These are phyloP conservation scores for Sugiyamaella floridensis DNA, from an alignment of 805 yeast genomes.

Conservation along the genomic window DNA sequence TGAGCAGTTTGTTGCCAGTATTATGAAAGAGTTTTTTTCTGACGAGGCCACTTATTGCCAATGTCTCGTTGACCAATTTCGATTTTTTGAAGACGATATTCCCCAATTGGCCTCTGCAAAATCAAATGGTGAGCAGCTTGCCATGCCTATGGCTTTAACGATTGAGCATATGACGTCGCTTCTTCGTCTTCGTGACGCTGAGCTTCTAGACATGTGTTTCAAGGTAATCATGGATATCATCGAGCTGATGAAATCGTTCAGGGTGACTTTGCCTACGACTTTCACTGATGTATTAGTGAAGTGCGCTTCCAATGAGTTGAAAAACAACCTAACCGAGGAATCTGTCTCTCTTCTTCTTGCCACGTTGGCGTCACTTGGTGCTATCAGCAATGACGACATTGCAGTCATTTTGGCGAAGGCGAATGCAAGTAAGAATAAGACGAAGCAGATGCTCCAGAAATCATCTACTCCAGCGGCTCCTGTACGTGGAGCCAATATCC, in stretches of 20 bases:
- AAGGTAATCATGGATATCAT: conserved; percentile 29
- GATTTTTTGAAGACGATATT: conserved; percentile 37
- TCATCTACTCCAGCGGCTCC: not conserved
- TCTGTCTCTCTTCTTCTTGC: conserved; percentile 57
- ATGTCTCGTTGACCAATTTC: conserved; percentile 56
- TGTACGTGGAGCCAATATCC: not conserved
- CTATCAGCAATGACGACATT: conserved; percentile 15
- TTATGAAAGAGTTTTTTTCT: conserved; percentile 73
- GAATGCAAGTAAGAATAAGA: not conserved
- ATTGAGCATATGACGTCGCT: conserved; percentile 66
- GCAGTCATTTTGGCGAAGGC: conserved; percentile 6
- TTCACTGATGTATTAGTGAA: conserved; percentile 46
- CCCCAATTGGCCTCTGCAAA: conserved; percentile 1
- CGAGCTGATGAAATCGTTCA: conserved; percentile 26
- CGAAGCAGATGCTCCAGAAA: not conserved
- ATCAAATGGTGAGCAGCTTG: conserved; percentile 27
- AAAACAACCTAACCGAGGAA: conserved; percentile 59
- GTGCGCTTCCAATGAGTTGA: conserved; percentile 46
- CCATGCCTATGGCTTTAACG: conserved; percentile 43
- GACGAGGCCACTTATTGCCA: conserved; percentile 78
- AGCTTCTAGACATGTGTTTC: conserved; percentile 67
- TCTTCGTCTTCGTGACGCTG: conserved; percentile 75
- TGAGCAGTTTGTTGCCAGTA: conserved; percentile 43
- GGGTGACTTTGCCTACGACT: conserved; percentile 44
- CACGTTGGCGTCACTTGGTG: conserved; percentile 6